Evolutionary conservation across 2,329 filamentous ascomycete species (phyloP), one percentile per base, ranked within the genome.

Genomic region (Dothideomycetes sp.): DNA sequence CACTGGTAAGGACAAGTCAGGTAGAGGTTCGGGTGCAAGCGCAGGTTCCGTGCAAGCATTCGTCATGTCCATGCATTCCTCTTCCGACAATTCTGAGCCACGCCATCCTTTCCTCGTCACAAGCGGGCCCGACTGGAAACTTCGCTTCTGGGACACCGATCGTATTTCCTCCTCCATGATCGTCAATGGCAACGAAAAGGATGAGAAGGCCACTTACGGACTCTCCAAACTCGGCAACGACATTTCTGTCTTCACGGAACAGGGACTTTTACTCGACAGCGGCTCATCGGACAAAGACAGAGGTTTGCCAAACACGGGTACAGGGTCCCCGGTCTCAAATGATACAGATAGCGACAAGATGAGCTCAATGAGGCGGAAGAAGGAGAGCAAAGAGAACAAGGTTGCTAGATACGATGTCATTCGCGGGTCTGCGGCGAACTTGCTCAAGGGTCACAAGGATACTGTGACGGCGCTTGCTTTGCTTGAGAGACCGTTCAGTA

Each of bases 71-170:
- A 74, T 79, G 8, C 82, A 86, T 52, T 68, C 73, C 4, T 73
- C 77, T 17, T 79, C 86, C 36, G 78, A 84, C 35, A 78, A 78
- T 44, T 71, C 76, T 30, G 84, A 88, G 15, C 53, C 82, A 4
- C 80, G 82, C 43, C 80, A 86, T 52, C 81, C 84, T 0, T 95
- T 91, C 57, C 75, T 95, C 33, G 67, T 98, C 25, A 91, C 86
- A 0, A 88, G 82, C 13, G 89, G 89, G 0, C 84, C 84, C 9
- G 91, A 96, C 61, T 85, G 83, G 63, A 91, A 84, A 61, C 74
- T 98, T 13, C 78, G 91, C 8, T 96, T 93, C 63, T 98, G 91
- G 91, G 89, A 98, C 56, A 71, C 91, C 11, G 71, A 77, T 8
- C 79, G 80, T 8, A 72, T 85, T 8, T 86, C 94, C 54, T 75